These are phyloP conservation scores for Drechslera avenae DNA, from an alignment of 2,329 filamentous ascomycete genomes.

Conservation along the genomic window DNA sequence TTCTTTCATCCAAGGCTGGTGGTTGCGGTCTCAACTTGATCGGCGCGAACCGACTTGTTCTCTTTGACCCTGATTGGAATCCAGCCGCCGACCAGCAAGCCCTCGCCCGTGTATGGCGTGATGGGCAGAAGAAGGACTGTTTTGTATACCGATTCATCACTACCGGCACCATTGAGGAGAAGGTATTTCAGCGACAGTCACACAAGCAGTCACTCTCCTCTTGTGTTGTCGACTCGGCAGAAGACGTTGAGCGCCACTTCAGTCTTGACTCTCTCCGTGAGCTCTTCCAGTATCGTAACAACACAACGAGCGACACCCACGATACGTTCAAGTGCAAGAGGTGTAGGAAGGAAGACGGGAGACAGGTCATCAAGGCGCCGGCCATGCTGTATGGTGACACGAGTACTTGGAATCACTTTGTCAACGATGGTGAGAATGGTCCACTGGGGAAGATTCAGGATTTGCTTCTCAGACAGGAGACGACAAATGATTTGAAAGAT, in stretches of 20 bases:
- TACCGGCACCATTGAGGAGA: conserved; percentile 97
- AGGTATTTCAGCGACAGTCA: conserved; percentile 97
- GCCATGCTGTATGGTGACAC: conserved; percentile 98
- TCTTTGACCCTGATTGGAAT: conserved; percentile 97
- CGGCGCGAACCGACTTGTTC: conserved; percentile 88
- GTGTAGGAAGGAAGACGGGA: conserved; percentile 80
- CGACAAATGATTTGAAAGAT: conserved; percentile 64
- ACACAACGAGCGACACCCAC: conserved; percentile 90
- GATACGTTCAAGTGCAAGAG: conserved; percentile 99
- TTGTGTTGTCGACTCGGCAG: conserved; percentile 93
- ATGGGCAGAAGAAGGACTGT: conserved; percentile 98
- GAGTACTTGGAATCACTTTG: conserved; percentile 99
- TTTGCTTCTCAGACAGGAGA: conserved; percentile 85
- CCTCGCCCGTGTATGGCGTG: conserved; percentile 95
- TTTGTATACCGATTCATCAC: conserved; percentile 99
- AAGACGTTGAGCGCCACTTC: conserved; percentile 97
- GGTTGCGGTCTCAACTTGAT: conserved; percentile 96
- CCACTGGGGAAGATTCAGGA: conserved; percentile 86
- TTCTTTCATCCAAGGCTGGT: conserved; percentile 95
- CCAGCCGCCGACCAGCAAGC: conserved; percentile 97
- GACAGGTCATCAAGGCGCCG: conserved; percentile 84
- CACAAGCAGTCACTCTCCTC: conserved; percentile 97
- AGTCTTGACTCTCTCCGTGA: conserved; percentile 88
- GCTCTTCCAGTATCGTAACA: conserved; percentile 87
- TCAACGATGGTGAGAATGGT: conserved; percentile 71